Percentiles rank a stretch among this genome's conserved stretches.
Conservation (phyloP, 169 alveolate genomes). For the Toxoplasma gondii region DNA sequence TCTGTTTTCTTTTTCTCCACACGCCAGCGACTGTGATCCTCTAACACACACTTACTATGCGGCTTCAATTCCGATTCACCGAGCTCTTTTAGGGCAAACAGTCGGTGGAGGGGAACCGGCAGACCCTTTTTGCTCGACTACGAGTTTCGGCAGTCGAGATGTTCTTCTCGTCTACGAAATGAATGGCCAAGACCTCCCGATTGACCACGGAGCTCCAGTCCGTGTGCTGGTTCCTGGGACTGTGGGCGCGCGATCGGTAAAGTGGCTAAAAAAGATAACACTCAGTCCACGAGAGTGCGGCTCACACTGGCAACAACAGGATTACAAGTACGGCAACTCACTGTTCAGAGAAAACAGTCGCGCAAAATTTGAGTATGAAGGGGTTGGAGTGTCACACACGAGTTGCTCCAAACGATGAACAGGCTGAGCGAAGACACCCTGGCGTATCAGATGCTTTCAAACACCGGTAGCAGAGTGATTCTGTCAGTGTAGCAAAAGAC, state of each 20-base stretch:
- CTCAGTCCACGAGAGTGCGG: constrained; percentile 67
- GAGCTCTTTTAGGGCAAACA: not conserved
- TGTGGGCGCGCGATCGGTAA: constrained; percentile 70
- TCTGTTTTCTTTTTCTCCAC: too few species aligned
- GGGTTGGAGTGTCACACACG: not conserved
- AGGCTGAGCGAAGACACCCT: too few species aligned
- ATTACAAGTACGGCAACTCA: constrained; percentile 66
- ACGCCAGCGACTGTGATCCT: constrained; percentile 12
- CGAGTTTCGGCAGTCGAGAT: constrained; percentile 53
- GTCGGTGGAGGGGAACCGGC: not conserved
- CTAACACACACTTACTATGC: constrained; percentile 24
- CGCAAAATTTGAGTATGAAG: not conserved
- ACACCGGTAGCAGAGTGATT: too few species aligned
- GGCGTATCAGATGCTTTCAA: too few species aligned
- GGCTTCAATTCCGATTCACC: constrained; percentile 23
- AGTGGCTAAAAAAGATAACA: constrained; percentile 72
- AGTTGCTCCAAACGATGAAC: too few species aligned
- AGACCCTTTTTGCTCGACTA: not conserved
- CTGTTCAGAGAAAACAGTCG: not conserved
- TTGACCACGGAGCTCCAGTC: constrained; percentile 79
- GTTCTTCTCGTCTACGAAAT: constrained; percentile 75
- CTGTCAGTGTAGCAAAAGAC: too few species aligned
- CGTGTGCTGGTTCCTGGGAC: constrained; percentile 78
- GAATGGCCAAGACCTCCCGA: constrained; percentile 72
- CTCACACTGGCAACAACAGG: constrained; percentile 71